Base-by-base conservation (phyloP, 768 basidiomycete genomes). In the Lyophyllum atratum region DNA sequence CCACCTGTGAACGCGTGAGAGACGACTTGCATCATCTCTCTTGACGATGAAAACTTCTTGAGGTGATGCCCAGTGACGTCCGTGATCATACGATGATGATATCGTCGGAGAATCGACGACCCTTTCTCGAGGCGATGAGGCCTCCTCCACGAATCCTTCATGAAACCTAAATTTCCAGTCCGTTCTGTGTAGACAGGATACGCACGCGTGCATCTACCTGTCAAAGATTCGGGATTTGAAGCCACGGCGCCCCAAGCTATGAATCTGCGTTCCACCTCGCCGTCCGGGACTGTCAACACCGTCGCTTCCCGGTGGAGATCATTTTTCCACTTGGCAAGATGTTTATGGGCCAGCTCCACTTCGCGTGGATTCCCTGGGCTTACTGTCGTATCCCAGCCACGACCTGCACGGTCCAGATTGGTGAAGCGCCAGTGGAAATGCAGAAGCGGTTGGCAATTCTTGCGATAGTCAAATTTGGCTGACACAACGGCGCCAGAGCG, bases 91-190 rank as follows among this genome's bases (percentile, higher is more conserved):
- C 70, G 66, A 42, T 65, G 58, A 28, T 68, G 67, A 2, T 51
- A 34, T 3, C 69, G 62, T 17, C n/a, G 47, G n/a, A 70, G 65
- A n/a, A 64, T 64, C 11, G 60, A 55, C 2, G 58, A 54, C 50
- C 70, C 71, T 4, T 49, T 34, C 19, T 47, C 52, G 21, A 60
- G 31, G 14, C n/a, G 37, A n/a, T 55, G 17, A 12, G 46, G 26
- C n/a, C n/a, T 15, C 1, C 70, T 56, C 71, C 71, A 72, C 3
- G 42, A 55, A 39, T 72, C 71, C 51, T 72, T 72, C 22, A 72
- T 25, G 39, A 68, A 68, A 7, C 64, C 57, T n/a, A 28, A 17
- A 10, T 58, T 50, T 14, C 46, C 17, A 1, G 55, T 56, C 7
- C 40, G 47, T 0, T 51, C 12, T 17, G 65, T 65, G 26, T 58